These are phyloP conservation scores for Xylaria acuta DNA, from an alignment of 495 filamentous ascomycete genomes.

Conservation along the genomic window DNA sequence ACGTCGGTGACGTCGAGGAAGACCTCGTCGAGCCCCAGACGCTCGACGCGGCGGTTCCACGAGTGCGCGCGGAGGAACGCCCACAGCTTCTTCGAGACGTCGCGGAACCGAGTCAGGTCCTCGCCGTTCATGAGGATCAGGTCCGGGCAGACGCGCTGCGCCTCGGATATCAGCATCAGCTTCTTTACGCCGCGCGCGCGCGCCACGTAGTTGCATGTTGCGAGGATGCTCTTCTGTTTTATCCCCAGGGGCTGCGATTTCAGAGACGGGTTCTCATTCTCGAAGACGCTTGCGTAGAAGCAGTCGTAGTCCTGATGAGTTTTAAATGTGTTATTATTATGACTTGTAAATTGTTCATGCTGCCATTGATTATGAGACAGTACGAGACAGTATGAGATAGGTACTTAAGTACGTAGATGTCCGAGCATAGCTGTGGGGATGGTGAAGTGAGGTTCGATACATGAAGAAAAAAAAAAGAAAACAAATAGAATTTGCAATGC, in stretches of 20 bases:
- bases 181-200: conserved; percentile 78
- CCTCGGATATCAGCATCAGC: conserved; percentile 81
- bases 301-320: conserved; percentile 81
- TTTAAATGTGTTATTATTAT: background rate
- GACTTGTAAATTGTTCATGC: background rate
- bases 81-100: conserved; percentile 83
- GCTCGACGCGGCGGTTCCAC: conserved; percentile 78
- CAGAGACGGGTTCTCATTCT: conserved; percentile 76
- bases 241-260: conserved; percentile 71
- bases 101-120: conserved; percentile 82
- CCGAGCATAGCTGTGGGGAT: background rate
- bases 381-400: background rate
- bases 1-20: conserved; percentile 83
- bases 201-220: conserved; percentile 95
- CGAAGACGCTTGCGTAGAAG: conserved; percentile 91
- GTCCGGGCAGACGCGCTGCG: conserved; percentile 80
- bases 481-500: background rate
- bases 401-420: background rate
- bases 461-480: background rate
- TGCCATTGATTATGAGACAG: background rate
- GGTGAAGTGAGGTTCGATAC: background rate
- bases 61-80: conserved; percentile 69
- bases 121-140: conserved; percentile 86
- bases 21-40: conserved; percentile 85
- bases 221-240: conserved; percentile 83